A percentile compares a stretch with the other conserved stretches of the same genome.
Conservation (phyloP, 1,139 yeast species). For the Candida sp. region DNA sequence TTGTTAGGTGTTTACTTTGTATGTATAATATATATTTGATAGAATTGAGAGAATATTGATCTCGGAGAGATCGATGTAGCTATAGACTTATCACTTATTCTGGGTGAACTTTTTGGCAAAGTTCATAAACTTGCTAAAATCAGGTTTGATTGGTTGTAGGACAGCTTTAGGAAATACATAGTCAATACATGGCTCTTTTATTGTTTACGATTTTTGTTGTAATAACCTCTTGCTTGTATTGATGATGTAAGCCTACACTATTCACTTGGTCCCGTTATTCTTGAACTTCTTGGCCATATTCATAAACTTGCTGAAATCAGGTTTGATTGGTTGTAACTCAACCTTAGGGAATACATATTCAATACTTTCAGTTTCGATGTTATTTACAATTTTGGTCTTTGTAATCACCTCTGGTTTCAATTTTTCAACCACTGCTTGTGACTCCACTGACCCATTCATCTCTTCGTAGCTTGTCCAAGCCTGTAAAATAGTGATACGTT, state of each 20-base stretch:
- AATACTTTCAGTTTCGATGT: constrained; percentile 50
- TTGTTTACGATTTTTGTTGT: constrained; percentile 46
- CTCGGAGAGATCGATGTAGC: too few relatives aligned
- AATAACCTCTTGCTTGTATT: constrained; percentile 56
- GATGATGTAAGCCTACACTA: not conserved
- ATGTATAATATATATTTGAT: too few relatives aligned
- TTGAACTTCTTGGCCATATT: constrained; percentile 55
- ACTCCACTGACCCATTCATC: constrained; percentile 51
- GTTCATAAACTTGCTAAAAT: constrained; percentile 52
- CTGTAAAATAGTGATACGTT: constrained; percentile 54
- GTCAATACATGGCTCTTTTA: constrained; percentile 47
- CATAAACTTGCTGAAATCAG: constrained; percentile 49
- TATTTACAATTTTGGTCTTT: constrained; percentile 41
- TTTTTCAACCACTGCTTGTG: constrained; percentile 30
- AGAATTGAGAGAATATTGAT: too few relatives aligned
- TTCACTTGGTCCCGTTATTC: not conserved
- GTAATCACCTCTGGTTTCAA: constrained; percentile 60
- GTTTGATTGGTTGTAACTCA: constrained; percentile 23
- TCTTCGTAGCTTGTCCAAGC: constrained; percentile 67
- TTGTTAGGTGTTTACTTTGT: constrained; percentile 4
- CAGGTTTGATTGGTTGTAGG: constrained; percentile 22
- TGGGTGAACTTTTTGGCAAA: constrained; percentile 50
- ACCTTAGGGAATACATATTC: constrained; percentile 74
- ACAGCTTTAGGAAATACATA: constrained; percentile 68
- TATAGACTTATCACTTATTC: too few relatives aligned